Percentiles rank a stretch among this genome's conserved stretches.
Evolutionary conservation across 2,329 filamentous ascomycete species (phyloP).

Genomic region (Fusarium agapanthi): DNA sequence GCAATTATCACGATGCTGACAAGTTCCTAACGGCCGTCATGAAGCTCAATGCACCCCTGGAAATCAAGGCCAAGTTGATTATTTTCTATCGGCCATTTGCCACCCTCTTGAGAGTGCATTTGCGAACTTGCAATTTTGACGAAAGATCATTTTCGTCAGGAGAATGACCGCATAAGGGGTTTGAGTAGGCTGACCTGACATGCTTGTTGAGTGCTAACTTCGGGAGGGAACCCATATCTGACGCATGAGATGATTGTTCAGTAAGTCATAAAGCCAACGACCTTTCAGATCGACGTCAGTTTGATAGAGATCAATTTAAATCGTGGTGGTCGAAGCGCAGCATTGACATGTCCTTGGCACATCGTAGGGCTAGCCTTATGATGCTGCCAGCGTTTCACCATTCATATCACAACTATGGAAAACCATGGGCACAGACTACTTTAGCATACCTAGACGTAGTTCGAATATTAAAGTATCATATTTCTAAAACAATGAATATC

Average conservation of each 20-base stretch:
- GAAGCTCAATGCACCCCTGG: not conserved
- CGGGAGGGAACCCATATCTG: not conserved
- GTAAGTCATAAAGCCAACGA: too few species aligned
- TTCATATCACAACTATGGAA: not conserved
- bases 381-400: not conserved
- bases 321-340: not conserved
- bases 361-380: slow-evolving; percentile 1
- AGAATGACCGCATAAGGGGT: not conserved
- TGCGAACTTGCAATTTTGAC: not conserved
- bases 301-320: not conserved
- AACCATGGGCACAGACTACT: not conserved
- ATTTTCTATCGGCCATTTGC: not conserved
- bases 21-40: slow-evolving; percentile 22
- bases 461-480: not conserved
- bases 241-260: fast-evolving
- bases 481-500: not conserved
- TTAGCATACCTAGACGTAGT: not conserved
- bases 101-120: not conserved
- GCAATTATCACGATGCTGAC: not conserved
- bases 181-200: not conserved
- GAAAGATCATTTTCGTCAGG: not conserved
- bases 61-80: not conserved
- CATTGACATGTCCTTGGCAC: too few species aligned
- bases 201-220: not conserved
- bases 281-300: too few species aligned